Percentiles rank a stretch among this genome's conserved stretches.
These are phyloP conservation scores for Coniochaeta sp. DNA, from an alignment of 2,329 filamentous ascomycete species.

Conservation along the genomic window DNA sequence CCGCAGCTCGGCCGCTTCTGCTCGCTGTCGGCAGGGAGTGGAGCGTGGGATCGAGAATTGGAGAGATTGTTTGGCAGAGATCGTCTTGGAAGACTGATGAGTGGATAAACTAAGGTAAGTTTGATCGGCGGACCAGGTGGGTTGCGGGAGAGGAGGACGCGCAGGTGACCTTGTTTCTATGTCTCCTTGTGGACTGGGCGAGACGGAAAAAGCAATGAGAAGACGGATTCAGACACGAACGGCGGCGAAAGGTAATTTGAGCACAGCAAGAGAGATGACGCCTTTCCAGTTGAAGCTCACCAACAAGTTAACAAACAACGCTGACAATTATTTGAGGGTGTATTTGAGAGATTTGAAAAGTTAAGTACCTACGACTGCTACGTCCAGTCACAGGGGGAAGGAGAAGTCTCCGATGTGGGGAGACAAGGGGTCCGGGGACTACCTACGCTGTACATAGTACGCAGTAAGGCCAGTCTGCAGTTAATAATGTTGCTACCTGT, in stretches of 20 bases:
- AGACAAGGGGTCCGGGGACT: not conserved
- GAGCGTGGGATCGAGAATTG: not conserved
- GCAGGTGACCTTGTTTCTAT: not conserved
- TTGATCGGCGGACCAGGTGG: not conserved
- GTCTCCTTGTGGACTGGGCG: not conserved
- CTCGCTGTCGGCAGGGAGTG: not conserved
- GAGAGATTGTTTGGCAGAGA: not conserved
- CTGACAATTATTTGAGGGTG: not conserved
- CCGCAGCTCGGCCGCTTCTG: not conserved
- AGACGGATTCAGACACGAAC: not conserved
- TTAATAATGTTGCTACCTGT: not conserved
- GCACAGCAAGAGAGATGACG: not conserved
- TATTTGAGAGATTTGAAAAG: not conserved
- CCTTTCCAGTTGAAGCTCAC: not conserved
- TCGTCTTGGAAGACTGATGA: not conserved
- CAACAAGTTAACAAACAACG: not conserved
- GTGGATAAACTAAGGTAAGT: not conserved
- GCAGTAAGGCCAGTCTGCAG: too few species aligned
- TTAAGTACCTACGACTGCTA: too few species aligned
- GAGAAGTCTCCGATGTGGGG: not conserved
- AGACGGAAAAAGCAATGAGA: not conserved
- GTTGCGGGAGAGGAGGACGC: not conserved
- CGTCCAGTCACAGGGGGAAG: not conserved
- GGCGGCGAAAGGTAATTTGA: too few species aligned
- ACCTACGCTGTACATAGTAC: too few species aligned